Percentiles rank a stretch among this genome's conserved stretches.
Conservation (phyloP, 352 stramenopile genomes). For the Phytophthora cryptogea region DNA sequence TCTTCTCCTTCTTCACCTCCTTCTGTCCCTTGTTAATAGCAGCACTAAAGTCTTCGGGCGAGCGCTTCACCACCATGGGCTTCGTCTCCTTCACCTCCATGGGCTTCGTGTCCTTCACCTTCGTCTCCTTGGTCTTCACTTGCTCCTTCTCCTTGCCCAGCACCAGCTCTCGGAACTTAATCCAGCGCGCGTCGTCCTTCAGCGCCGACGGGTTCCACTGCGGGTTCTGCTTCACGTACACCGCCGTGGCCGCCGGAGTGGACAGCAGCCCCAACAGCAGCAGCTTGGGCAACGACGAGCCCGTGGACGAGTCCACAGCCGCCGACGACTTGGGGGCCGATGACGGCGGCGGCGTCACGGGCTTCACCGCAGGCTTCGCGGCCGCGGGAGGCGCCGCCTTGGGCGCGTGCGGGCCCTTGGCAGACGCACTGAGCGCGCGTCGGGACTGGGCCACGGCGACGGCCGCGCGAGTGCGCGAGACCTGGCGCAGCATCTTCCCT, state of each 20-base stretch:
- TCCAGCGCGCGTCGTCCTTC: constrained; percentile 63
- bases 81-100: no score
- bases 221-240: constrained; percentile 82
- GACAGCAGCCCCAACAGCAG: constrained; percentile 59
- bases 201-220: constrained; percentile 74
- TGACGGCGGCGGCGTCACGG: not conserved
- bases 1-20: constrained; percentile 32
- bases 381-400: constrained; percentile 2
- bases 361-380: constrained; percentile 18
- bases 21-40: constrained; percentile 50
- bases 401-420: constrained; percentile 12
- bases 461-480: constrained; percentile 26
- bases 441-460: constrained; percentile 13
- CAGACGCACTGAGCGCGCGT: constrained; percentile 21
- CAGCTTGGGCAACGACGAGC: constrained; percentile 51
- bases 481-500: constrained; percentile 30
- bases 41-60: constrained; percentile 53
- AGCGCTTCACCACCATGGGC: constrained; percentile 16
- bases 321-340: constrained; percentile 12
- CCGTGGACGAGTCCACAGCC: constrained; percentile 40
- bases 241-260: constrained; percentile 48
- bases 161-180: constrained; percentile 78
- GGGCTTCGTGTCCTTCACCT: no score
- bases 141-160: constrained; percentile 45
- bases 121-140: no score